Conservation (phyloP, 1,284 basidiomycete species). For the Cryptococcus maquisensis region DNA sequence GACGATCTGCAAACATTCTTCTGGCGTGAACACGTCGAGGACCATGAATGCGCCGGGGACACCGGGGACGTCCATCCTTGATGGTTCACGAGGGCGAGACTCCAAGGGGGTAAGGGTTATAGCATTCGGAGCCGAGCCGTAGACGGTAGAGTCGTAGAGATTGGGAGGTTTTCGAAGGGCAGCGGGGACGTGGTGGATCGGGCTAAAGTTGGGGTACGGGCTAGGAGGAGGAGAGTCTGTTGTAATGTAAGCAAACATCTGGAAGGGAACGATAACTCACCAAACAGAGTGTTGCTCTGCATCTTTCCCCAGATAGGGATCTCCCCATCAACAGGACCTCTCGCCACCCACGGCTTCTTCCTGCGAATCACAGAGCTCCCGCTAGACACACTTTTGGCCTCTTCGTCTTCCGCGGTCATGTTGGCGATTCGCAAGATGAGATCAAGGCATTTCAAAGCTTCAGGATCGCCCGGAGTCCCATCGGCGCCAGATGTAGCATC, state of each 20-base stretch:
- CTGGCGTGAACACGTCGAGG: conserved; percentile 52
- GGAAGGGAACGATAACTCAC: conserved; percentile 10
- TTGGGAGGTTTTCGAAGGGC: conserved; percentile 52
- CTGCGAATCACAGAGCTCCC: conserved; percentile 17
- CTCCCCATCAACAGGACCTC: conserved; percentile 28
- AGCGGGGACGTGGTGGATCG: conserved; percentile 46
- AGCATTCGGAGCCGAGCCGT: conserved; percentile 49
- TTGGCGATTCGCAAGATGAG: conserved; percentile 54
- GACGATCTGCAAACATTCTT: conserved; percentile 53
- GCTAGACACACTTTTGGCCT: conserved; percentile 12
- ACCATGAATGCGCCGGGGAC: conserved; percentile 54
- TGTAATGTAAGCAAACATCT: neutral
- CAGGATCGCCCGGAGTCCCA: conserved; percentile 38
- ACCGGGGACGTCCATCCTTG: conserved; percentile 44
- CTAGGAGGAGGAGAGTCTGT: conserved; percentile 13
- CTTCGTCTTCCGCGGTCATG: conserved; percentile 12
- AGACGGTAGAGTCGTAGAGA: conserved; percentile 54
- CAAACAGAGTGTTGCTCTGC: conserved; percentile 29
- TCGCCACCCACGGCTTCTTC: conserved; percentile 33
- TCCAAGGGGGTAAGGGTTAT: conserved; percentile 48
- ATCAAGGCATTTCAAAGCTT: conserved; percentile 52
- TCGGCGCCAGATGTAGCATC: conserved; percentile 52
- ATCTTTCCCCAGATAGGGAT: conserved; percentile 43
- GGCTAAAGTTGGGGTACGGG: conserved; percentile 32
- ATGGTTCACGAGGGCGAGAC: conserved; percentile 15